Conservation (phyloP, 1,284 basidiomycete species). For the Grifola frondosa region DNA sequence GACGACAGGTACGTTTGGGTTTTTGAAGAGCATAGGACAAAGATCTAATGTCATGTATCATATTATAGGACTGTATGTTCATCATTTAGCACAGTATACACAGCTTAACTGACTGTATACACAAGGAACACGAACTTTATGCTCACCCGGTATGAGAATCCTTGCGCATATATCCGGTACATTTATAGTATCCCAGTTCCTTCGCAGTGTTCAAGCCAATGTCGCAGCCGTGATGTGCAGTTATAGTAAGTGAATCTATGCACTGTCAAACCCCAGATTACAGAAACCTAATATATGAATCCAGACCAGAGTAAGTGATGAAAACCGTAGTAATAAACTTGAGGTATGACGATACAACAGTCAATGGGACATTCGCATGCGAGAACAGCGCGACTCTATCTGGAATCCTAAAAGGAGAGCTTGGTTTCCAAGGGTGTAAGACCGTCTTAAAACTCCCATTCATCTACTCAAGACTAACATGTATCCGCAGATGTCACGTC, state of each 20-base stretch:
- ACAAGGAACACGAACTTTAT: constrained; percentile 60
- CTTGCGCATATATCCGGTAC: constrained; percentile 11
- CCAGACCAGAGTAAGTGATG: constrained; percentile 45
- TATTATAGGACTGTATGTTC: constrained; percentile 13
- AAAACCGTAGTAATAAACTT: too few species aligned
- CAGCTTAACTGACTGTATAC: constrained; percentile 13
- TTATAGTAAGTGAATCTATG: constrained; percentile 59
- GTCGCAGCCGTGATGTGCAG: constrained; percentile 74
- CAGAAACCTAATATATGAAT: neutral
- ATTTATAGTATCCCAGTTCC: constrained; percentile 41
- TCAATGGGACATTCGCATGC: constrained; percentile 68
- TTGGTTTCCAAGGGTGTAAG: constrained; percentile 71
- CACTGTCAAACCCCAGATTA: too few species aligned
- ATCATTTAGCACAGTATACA: neutral
- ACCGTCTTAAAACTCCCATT: neutral
- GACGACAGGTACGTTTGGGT: constrained; percentile 54
- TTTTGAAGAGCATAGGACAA: too few species aligned
- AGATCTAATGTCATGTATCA: too few species aligned
- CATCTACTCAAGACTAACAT: neutral
- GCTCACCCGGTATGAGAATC: constrained; percentile 41
- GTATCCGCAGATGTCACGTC: constrained; percentile 26
- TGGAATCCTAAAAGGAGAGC: constrained; percentile 71
- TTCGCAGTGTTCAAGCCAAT: constrained; percentile 63
- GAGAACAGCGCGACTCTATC: constrained; percentile 70
- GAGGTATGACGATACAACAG: constrained; percentile 29